phyloP scores from a whole-genome alignment of 73 alveolate species.

The Paramecium bursaria region DNA sequence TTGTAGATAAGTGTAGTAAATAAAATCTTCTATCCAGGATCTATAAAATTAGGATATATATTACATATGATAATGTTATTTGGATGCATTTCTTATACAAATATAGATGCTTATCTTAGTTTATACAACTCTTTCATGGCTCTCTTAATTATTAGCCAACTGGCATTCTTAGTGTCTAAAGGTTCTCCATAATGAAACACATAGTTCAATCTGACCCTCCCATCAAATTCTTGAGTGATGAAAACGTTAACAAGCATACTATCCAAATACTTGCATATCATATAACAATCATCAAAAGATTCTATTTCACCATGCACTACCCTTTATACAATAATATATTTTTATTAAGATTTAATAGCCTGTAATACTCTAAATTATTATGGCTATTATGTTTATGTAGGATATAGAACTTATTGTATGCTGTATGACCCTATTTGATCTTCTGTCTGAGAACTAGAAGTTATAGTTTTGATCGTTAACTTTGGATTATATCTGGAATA shows the following conservation, averaged over 20 bases:
- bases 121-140: constrained; percentile 4
- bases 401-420: constrained; percentile 7
- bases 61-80: constrained; percentile 5
- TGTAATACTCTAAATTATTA: not conserved
- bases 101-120: not conserved
- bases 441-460: not conserved
- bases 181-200: constrained; percentile 11
- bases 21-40: not conserved
- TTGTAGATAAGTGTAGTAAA: constrained; percentile 34
- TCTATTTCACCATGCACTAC: constrained; percentile 35
- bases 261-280: constrained; percentile 29
- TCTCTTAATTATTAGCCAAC: constrained; percentile 18
- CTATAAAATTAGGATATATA: too few species aligned
- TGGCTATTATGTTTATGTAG: not conserved
- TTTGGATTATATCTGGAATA: constrained; percentile 20
- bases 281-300: constrained; percentile 57
- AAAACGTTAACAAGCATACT: constrained; percentile 14
- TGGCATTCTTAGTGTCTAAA: constrained; percentile 3
- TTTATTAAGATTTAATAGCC: not conserved
- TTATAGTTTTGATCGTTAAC: not conserved
- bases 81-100: constrained; percentile 53
- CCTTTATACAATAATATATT: constrained; percentile 13
- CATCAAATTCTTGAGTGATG: constrained; percentile 34
- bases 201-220: constrained; percentile 46
- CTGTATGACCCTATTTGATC: constrained; percentile 8